A percentile compares a stretch with the other conserved stretches of the same genome.
Conservation (phyloP, 345 rosid species). For the Murraya paniculata region DNA sequence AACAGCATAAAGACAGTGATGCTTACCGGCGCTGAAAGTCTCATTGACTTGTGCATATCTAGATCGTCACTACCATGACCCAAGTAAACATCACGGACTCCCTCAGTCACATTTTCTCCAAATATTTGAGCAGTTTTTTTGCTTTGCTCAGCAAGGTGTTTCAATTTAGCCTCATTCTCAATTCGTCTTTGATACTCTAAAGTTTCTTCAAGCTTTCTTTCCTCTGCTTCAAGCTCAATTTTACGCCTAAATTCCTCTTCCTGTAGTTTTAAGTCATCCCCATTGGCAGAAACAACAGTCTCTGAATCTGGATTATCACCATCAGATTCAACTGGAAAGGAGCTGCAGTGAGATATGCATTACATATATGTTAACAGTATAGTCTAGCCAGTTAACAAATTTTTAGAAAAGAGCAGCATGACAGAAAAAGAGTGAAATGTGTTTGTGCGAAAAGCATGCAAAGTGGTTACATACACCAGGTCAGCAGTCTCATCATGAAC, state of each 20-base stretch:
- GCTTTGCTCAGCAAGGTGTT: slow-evolving; percentile 80
- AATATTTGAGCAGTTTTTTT: slow-evolving; percentile 44
- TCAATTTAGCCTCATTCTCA: slow-evolving; percentile 88
- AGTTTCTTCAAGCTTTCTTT: slow-evolving; percentile 80
- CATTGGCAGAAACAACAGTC: slow-evolving; percentile 33
- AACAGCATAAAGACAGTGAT: slow-evolving; percentile 14
- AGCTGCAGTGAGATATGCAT: slow-evolving; percentile 49
- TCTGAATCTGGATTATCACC: slow-evolving; percentile 52
- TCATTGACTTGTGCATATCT: slow-evolving; percentile 20
- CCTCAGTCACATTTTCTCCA: slow-evolving; percentile 34
- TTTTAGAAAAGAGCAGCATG: background rate
- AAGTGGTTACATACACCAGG: slow-evolving; percentile 43
- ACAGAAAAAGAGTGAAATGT: background rate
- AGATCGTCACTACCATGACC: slow-evolving; percentile 32
- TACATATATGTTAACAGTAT: slow-evolving; percentile 10
- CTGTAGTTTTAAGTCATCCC: slow-evolving; percentile 50
- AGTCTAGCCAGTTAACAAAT: background rate
- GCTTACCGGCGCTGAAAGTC: slow-evolving; percentile 28
- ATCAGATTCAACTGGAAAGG: slow-evolving; percentile 48
- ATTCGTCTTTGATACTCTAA: slow-evolving; percentile 82
- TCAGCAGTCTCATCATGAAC: slow-evolving; percentile 46
- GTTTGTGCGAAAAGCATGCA: slow-evolving; percentile 1
- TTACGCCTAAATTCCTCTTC: slow-evolving; percentile 74
- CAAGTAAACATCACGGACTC: slow-evolving; percentile 25
- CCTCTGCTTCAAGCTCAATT: slow-evolving; percentile 89